phyloP scores from a whole-genome alignment of 257 asterid genomes.

The Ilex aquifolium region DNA sequence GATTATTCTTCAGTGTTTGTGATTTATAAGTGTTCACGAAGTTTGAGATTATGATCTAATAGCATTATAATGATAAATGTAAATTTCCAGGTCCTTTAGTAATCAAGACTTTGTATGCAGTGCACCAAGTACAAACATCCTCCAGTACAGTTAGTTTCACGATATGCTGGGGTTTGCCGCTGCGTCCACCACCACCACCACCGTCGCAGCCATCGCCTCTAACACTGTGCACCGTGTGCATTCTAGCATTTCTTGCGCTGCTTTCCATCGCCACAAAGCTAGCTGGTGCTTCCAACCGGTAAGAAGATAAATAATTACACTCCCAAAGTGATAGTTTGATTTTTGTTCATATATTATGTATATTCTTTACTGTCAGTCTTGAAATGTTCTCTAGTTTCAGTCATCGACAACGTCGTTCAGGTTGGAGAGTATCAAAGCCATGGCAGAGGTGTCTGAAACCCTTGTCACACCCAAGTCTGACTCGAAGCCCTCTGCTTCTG shows the following conservation, averaged over 20 bases:
- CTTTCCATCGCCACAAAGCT: not conserved
- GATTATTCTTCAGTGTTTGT: too few relatives aligned
- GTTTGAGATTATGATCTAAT: too few relatives aligned
- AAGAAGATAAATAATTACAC: not conserved
- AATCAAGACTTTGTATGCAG: too few relatives aligned
- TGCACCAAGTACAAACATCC: too few relatives aligned
- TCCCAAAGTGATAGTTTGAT: too few relatives aligned
- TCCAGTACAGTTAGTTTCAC: not conserved
- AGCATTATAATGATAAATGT: too few relatives aligned
- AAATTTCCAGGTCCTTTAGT: too few relatives aligned
- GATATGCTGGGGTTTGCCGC: not conserved
- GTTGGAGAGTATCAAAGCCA: conserved; percentile 47
- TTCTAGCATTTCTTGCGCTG: too few relatives aligned
- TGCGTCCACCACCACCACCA: conserved; percentile 13
- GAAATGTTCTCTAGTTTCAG: conserved; percentile 15
- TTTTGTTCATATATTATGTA: too few relatives aligned
- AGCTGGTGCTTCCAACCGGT: conserved; percentile 14
- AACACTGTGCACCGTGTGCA: too few relatives aligned
- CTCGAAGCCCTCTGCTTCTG: conserved; percentile 29
- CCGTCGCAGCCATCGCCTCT: conserved; percentile 9
- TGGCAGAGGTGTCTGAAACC: conserved; percentile 45
- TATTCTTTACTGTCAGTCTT: too few relatives aligned
- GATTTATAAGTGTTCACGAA: too few relatives aligned
- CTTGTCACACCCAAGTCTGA: conserved; percentile 33
- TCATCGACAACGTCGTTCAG: conserved; percentile 18